Base-by-base conservation (phyloP, 1,284 basidiomycete species). In the Anthracocystis setariae region DNA sequence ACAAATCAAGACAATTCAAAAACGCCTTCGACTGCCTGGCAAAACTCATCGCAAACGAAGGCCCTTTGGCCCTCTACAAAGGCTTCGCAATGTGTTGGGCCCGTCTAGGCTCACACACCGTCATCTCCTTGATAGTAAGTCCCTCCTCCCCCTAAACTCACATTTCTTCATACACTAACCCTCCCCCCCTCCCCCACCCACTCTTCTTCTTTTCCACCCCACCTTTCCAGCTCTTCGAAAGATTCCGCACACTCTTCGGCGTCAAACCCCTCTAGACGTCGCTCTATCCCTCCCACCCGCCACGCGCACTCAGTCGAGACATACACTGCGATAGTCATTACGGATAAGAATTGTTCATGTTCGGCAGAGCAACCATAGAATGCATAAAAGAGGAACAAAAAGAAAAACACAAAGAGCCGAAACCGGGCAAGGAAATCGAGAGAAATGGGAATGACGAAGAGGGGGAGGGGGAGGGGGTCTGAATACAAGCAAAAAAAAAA, bases 11-110 rank as follows among this genome's bases (percentile, higher is more conserved):
- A 32, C 39, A 70, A 37, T 66, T 67, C 58, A 60, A 47, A 21
- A 71, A 57, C 17, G 69, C 76, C 3, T 49, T 74, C 5, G 67
- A 74, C 27, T 71, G 67, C 46, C n/a, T 76, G 10, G 60, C 43
- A 23, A 69, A 67, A 35, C 50, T 78, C 9, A 38, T 77, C 12
- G 40, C 53, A 1, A 73, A 74, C 33, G 76, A 78, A 48, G 76
- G 76, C 9, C 69, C 73, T 12, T 29, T 78, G 37, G 76, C 73
- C 9, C 45, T 78, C 27, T 78, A 74, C 25, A 77, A 77, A 46
- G 75, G 75, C 64, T 76, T 77, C 52, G 68, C 48, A 10, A 78
- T 78, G 76, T 78, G 76, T 33, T 78, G 76, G 74, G 62, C 70
- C 3, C 53, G 76, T 17, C 57, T 78, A 5, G 76, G 76, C 24